Evolutionary conservation across 352 stramenopile genomes (phyloP).

Genomic region (Globisporangium middletonii): DNA sequence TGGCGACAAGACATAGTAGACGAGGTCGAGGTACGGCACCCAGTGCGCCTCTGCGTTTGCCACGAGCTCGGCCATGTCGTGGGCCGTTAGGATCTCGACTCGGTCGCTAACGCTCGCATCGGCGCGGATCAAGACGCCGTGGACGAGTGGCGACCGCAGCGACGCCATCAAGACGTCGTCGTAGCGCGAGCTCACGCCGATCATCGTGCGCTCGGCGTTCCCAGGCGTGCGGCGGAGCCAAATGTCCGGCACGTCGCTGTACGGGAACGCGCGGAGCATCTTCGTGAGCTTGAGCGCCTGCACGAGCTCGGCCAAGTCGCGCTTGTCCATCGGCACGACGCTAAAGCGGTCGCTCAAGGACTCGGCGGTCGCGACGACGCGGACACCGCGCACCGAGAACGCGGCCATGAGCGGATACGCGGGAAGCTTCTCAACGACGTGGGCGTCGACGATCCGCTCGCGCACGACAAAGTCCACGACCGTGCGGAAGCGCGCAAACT

Average conservation of each 20-base stretch:
- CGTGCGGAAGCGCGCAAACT: conserved; percentile 46
- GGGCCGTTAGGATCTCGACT: conserved; percentile 39
- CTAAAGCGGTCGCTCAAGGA: conserved; percentile 30
- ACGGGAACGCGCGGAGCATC: conserved; percentile 56
- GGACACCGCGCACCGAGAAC: conserved; percentile 52
- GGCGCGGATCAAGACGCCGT: conserved; percentile 51
- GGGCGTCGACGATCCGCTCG: conserved; percentile 24
- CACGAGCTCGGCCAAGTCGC: conserved; percentile 39
- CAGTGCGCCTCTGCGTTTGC: conserved; percentile 29
- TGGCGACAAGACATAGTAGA: conserved; percentile 46
- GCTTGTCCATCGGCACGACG: conserved; percentile 35
- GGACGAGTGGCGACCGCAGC: conserved; percentile 50
- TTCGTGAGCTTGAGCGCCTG: conserved; percentile 38
- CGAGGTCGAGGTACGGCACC: conserved; percentile 57
- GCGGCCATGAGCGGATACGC: conserved; percentile 49
- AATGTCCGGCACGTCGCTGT: conserved; percentile 53
- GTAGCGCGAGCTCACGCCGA: conserved; percentile 41
- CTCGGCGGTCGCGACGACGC: conserved; percentile 49
- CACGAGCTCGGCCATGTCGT: conserved; percentile 50
- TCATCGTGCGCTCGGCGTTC: conserved; percentile 34
- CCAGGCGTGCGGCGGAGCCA: conserved; percentile 36
- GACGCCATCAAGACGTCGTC: conserved; percentile 57
- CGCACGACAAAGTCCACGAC: conserved; percentile 45
- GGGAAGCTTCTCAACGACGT: conserved; percentile 35
- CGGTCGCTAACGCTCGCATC: conserved; percentile 9